Evolutionary conservation across 2,329 filamentous ascomycete genomes (phyloP), one percentile per base, ranked within the genome.

Genomic region (Arachnomyces sp.): DNA sequence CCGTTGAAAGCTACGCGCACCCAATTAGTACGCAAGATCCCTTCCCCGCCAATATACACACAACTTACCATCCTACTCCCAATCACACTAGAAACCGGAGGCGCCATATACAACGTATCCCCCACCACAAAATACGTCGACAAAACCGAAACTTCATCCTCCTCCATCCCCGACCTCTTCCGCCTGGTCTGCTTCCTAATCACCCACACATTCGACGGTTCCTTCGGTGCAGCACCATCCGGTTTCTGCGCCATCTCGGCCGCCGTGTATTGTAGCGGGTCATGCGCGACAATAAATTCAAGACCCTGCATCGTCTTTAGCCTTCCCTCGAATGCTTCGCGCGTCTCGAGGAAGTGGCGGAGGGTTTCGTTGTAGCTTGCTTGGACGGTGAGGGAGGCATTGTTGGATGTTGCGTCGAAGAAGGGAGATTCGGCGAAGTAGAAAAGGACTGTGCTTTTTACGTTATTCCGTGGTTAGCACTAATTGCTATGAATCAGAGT

Each of bases 381-480:
- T 52, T 79, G 75, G 16, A 66, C 65, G 46, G 72, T 61, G 36
- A 76, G 60, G 7, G 74, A 66, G 46, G 72, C 71, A 59, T 81
- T 81, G 57, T 79, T 79, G 44, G 72, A 77, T 11, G 67, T 71
- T 16, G 64, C 59, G 45, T 81, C 77, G 57, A 77, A 80, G 64
- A 79, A 81, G n/a, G 74, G 75, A 2, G 75, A 78, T 49, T 73
- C 67, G 42, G 68, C 67, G 54, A 82, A 79, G 58, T 81, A 81
- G 53, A 73, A 76, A 40, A 79, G 69, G 32, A 81, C 68, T 76
- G 38, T 32, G 38, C 25, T 32, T n/a, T 3, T 28, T 12, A 38
- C 7, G 15, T 28, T 11, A 35, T 35, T 15, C 13, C 31, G 16
- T 29, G 17, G 8, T 16, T 31, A 25, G 18, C 35, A 31, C 11